Conservation (phyloP, 768 basidiomycete species). For the Sporobolomyces phaffii region DNA sequence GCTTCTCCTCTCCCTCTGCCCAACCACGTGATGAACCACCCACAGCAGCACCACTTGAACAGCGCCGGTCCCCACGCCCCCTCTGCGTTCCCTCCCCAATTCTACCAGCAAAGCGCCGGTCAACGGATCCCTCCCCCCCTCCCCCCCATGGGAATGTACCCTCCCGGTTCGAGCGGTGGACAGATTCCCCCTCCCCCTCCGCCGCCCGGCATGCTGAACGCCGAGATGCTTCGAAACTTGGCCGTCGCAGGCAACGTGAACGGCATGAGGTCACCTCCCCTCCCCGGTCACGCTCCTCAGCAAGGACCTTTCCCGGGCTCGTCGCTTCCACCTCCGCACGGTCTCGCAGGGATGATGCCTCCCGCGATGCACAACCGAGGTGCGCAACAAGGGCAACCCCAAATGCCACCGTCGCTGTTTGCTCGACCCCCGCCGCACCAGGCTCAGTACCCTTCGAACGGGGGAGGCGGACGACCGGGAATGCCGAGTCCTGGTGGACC, state of each 20-base stretch:
- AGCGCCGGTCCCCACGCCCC: neutral
- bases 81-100: slow-evolving; percentile 10
- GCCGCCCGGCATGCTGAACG: neutral
- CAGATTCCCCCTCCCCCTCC: neutral
- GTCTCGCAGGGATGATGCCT: neutral
- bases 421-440: neutral
- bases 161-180: neutral
- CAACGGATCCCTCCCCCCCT: neutral
- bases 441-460: neutral
- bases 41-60: neutral
- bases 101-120: neutral
- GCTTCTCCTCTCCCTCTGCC: neutral
- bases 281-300: neutral
- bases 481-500: neutral
- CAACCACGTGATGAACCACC: neutral
- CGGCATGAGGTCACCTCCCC: slow-evolving; percentile 1
- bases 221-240: neutral
- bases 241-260: neutral
- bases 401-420: neutral
- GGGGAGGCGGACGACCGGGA: neutral
- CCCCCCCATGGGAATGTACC: neutral
- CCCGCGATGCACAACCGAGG: neutral
- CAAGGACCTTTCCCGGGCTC: neutral
- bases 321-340: neutral
- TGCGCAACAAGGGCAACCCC: neutral